phyloP scores from a whole-genome alignment of 2,329 filamentous ascomycete genomes.

The Aspergillus versicolor region DNA sequence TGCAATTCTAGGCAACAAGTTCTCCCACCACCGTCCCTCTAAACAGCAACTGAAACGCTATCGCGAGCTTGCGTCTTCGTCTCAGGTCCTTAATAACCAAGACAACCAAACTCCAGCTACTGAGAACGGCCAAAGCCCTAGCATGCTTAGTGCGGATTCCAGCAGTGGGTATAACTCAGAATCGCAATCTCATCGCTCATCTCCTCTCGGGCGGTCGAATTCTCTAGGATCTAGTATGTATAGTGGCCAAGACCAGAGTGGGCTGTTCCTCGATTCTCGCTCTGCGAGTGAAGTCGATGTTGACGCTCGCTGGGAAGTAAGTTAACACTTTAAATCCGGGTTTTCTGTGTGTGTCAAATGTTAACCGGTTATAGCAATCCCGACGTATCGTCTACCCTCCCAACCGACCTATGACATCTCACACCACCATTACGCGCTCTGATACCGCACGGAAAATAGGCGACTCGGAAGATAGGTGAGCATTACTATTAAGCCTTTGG shows the following conservation, averaged over 20 bases:
- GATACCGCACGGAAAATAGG: slow-evolving; percentile 23
- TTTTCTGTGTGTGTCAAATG: background rate
- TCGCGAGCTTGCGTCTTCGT: slow-evolving; percentile 79
- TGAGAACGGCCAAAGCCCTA: slow-evolving; percentile 30
- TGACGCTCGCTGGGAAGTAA: slow-evolving; percentile 41
- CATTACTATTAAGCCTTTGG: background rate
- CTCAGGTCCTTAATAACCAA: slow-evolving; percentile 58
- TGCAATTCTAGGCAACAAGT: slow-evolving; percentile 96
- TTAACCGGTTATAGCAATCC: slow-evolving; percentile 30
- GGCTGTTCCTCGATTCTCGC: slow-evolving; percentile 29
- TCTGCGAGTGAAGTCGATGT: slow-evolving; percentile 38
- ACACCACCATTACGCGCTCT: slow-evolving; percentile 23
- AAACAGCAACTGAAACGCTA: slow-evolving; percentile 76
- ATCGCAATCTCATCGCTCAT: slow-evolving; percentile 36
- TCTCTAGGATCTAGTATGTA: slow-evolving; percentile 35
- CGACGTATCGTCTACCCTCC: slow-evolving; percentile 33
- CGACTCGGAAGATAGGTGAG: slow-evolving; percentile 35
- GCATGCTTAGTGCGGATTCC: slow-evolving; percentile 37
- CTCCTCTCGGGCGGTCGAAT: slow-evolving; percentile 35
- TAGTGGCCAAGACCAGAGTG: slow-evolving; percentile 23
- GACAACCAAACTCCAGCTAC: slow-evolving; percentile 26
- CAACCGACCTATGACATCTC: slow-evolving; percentile 32
- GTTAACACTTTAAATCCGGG: slow-evolving; percentile 8
- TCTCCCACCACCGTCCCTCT: slow-evolving; percentile 81
- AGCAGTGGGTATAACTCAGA: slow-evolving; percentile 37